Evolutionary conservation across 371 early-diverging fungal genomes (phyloP).

Genomic region (Mucor plumbeus): DNA sequence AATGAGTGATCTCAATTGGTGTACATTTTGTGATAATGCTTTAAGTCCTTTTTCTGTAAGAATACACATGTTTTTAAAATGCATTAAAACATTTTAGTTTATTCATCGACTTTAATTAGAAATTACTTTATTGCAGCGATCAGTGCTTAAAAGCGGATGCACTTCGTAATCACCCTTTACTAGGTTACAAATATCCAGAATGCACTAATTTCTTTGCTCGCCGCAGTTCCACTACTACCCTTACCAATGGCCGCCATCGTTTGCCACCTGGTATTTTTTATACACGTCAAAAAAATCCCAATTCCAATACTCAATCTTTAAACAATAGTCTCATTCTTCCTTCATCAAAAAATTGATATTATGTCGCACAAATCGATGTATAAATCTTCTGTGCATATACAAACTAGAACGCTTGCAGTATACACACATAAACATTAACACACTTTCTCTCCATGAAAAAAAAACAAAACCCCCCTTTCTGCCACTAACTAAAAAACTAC

Average conservation of each 20-base stretch:
- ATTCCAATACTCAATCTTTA: no score
- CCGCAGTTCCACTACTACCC: neutral
- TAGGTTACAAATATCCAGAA: constrained; percentile 42
- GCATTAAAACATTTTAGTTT: neutral
- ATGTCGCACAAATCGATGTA: constrained; percentile 1
- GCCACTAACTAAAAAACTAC: constrained; percentile 1
- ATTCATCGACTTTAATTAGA: constrained; percentile 17
- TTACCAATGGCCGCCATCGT: neutral
- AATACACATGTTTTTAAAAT: neutral
- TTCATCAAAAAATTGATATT: constrained; percentile 1
- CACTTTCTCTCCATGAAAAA: neutral
- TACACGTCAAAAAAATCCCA: neutral
- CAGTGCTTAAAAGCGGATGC: constrained; percentile 41
- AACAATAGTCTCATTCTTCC: neutral
- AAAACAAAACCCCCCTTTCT: no score
- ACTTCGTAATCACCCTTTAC: constrained; percentile 39
- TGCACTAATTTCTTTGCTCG: constrained; percentile 36
- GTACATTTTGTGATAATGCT: constrained; percentile 48
- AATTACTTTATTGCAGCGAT: constrained; percentile 49
- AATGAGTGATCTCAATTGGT: constrained; percentile 46
- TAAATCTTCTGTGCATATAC: constrained; percentile 5
- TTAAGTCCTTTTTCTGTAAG: constrained; percentile 46
- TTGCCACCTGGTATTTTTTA: neutral
- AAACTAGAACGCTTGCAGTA: neutral
- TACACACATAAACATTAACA: neutral